Base-by-base conservation (phyloP, 78 protist genomes). In the Tieghemostelium lacteum region DNA sequence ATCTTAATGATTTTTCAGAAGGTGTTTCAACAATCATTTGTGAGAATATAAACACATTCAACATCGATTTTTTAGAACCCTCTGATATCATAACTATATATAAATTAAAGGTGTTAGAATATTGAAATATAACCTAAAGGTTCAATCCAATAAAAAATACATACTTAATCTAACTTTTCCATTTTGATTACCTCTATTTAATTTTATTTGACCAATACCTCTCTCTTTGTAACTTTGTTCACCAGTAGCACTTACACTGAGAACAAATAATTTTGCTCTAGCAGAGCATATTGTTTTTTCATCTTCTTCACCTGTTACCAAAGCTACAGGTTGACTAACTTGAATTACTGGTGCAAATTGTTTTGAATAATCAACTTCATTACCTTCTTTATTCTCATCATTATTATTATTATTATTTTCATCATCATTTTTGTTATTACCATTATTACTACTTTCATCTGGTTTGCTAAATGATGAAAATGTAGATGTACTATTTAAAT, bases 161-260 rank as follows among this genome's bases (percentile, higher is more conserved):
- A 20, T 83, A 83, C 91, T 55, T 42, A 83, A 57, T 83, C 91
- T 83, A 6, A 73, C 37, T 20, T 83, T 83, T 16, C 75, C 72
- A 57, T 66, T 54, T 19, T 63, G 6, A 33, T 83, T 33, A n/a
- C n/a, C n/a, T 29, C 60, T 83, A 45, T 83, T 83, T 24, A 83
- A 62, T 60, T 73, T 83, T 19, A 83, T 22, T 39, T 49, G 3
- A 45, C 91, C 91, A 29, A 69, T 65, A 45, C 91, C 91, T 69
- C 91, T 83, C 42, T 83, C 91, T 69, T 83, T 83, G 24, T 70
- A 83, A 28, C 49, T 34, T 20, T 71, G 54, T 26, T 67, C 88
- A n/a, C 55, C 39, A 4, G 66, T 10, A 19, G 55, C 29, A 54
- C 37, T 29, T 20, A 39, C 22, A 28, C 40, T 45, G 29, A 49